phyloP scores from a whole-genome alignment of 768 basidiomycete genomes.

The Rhodotorula taiwanensis region DNA sequence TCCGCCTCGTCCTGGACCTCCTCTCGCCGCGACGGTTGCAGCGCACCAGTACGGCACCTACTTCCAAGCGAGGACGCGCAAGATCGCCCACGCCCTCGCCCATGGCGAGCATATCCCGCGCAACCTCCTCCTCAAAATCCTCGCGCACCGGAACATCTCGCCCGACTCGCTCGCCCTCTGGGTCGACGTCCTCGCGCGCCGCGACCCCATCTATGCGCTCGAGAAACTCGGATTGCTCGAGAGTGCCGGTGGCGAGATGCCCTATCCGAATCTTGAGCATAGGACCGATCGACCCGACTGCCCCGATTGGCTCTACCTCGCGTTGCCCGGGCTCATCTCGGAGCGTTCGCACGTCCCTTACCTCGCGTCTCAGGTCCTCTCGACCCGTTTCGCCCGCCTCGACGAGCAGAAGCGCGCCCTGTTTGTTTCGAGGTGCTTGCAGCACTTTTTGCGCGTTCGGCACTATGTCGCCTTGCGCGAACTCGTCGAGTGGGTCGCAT shows the following conservation, averaged over 20 bases:
- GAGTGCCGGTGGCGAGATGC: conserved; percentile 8
- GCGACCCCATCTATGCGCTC: conserved; percentile 23
- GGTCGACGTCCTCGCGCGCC: conserved; percentile 17
- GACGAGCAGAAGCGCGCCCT: conserved; percentile 7
- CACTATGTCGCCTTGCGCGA: conserved; percentile 35
- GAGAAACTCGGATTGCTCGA: conserved; percentile 23
- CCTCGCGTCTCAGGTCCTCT: conserved; percentile 26
- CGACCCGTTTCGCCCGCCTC: conserved; percentile 12
- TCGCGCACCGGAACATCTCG: conserved; percentile 7
- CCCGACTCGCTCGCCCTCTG: conserved; percentile 18
- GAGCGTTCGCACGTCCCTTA: conserved; percentile 16
- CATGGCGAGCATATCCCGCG: conserved; percentile 13
- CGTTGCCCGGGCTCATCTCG: conserved; percentile 19
- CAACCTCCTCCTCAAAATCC: conserved; percentile 22
- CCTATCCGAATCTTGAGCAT: background rate
- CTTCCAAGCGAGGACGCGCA: conserved; percentile 17
- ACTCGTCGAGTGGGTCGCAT: conserved; percentile 25
- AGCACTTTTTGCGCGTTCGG: conserved; percentile 23
- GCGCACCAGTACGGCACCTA: background rate
- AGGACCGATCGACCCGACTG: background rate
- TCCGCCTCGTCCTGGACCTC: conserved; percentile 4
- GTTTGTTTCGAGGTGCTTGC: conserved; percentile 19
- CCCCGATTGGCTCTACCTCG: conserved; percentile 28
- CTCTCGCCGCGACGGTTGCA: background rate
- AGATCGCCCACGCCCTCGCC: conserved; percentile 18